A percentile compares a stretch with the other conserved stretches of the same genome.
These are phyloP conservation scores for Colletotrichum sojae DNA, from an alignment of 2,329 filamentous ascomycete genomes.

Conservation along the genomic window DNA sequence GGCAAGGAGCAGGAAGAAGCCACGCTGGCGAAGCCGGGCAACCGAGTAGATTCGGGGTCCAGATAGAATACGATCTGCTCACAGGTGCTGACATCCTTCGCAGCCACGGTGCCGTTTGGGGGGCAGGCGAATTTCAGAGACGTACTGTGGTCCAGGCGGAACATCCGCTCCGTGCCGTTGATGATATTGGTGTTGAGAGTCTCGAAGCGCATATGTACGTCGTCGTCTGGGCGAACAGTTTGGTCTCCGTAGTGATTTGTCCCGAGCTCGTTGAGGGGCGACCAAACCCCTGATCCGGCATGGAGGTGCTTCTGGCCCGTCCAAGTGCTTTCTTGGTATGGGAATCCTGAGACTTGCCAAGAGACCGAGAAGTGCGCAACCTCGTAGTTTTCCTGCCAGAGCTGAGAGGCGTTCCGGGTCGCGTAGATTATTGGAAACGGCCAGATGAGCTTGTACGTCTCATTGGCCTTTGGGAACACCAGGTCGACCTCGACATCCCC, in stretches of 20 bases:
- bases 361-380: neutral
- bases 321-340: neutral
- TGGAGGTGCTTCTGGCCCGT: neutral
- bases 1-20: neutral
- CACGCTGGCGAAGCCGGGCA: neutral
- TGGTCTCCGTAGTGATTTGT: no score
- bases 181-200: neutral
- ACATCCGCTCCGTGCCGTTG: neutral
- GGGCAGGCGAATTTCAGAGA: neutral
- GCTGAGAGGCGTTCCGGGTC: conserved; percentile 1
- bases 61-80: neutral
- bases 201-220: neutral
- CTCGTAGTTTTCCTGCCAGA: neutral
- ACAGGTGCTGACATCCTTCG: neutral
- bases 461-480: neutral
- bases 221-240: neutral
- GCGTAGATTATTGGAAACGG: conserved; percentile 6
- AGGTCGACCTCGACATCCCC: conserved; percentile 8
- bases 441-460: neutral
- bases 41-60: neutral
- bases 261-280: neutral
- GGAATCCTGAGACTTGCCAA: neutral
- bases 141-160: neutral
- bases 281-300: neutral
- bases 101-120: neutral